Percentiles rank a stretch among this genome's conserved stretches.
phyloP scores from a whole-genome alignment of 257 asterid species.

The Eustoma russellianum region DNA sequence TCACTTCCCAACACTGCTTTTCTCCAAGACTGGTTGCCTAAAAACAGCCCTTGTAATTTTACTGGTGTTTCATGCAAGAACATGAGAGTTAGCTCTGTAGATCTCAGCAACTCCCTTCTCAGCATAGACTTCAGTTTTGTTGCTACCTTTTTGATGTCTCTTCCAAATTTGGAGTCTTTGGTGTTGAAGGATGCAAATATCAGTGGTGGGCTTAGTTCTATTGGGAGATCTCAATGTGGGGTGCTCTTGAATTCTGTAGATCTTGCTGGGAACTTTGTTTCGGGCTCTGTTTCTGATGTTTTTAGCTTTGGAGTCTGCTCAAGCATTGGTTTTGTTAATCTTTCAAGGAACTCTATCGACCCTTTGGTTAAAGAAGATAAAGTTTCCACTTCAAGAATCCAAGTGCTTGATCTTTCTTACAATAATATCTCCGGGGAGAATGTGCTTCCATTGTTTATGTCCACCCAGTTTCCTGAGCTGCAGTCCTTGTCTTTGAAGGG shows the following conservation, averaged over 20 bases:
- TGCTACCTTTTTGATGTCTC: slow-evolving; percentile 32
- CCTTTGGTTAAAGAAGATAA: slow-evolving; percentile 20
- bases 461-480: slow-evolving; percentile 40
- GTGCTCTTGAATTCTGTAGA: slow-evolving; percentile 34
- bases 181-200: slow-evolving; percentile 46
- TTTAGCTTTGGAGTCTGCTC: slow-evolving; percentile 49
- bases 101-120: slow-evolving; percentile 44
- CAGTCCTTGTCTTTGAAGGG: slow-evolving; percentile 52
- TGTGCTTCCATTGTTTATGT: slow-evolving; percentile 46
- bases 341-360: slow-evolving; percentile 59
- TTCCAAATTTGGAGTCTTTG: slow-evolving; percentile 50
- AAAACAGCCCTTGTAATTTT: slow-evolving; percentile 52
- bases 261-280: slow-evolving; percentile 64
- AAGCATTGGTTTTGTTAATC: slow-evolving; percentile 41
- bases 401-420: slow-evolving; percentile 69
- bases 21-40: slow-evolving; percentile 50
- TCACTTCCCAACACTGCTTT: slow-evolving; percentile 36
- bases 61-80: slow-evolving; percentile 50
- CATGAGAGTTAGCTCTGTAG: slow-evolving; percentile 48
- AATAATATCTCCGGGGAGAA: slow-evolving; percentile 55
- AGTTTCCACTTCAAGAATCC: slow-evolving; percentile 16
- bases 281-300: slow-evolving; percentile 59
- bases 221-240: slow-evolving; percentile 35
- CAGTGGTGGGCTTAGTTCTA: slow-evolving; percentile 44
- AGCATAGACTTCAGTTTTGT: slow-evolving; percentile 40